These are phyloP conservation scores for Pseudogymnoascus sp. DNA, from an alignment of 2,329 filamentous ascomycete species.

Conservation along the genomic window DNA sequence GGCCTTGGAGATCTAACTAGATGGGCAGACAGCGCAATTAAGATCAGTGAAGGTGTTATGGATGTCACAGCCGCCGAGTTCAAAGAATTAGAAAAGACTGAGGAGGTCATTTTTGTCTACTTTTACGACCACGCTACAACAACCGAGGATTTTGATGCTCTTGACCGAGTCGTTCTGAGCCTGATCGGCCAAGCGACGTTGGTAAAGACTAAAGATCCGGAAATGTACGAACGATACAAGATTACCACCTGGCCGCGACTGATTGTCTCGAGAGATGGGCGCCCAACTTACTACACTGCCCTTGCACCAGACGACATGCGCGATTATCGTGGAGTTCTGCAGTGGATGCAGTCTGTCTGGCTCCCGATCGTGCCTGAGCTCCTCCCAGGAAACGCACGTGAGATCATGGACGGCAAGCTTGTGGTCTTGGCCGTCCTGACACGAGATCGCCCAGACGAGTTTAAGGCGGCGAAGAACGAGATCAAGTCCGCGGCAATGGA, in stretches of 20 bases:
- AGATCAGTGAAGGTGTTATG: slow-evolving; percentile 64
- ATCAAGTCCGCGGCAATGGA: slow-evolving; percentile 93
- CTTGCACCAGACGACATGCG: slow-evolving; percentile 88
- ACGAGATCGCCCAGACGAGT: slow-evolving; percentile 70
- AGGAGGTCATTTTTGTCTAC: slow-evolving; percentile 94
- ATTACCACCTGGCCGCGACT: slow-evolving; percentile 95
- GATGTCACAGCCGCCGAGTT: slow-evolving; percentile 73
- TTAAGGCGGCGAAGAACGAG: slow-evolving; percentile 70
- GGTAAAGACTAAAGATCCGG: slow-evolving; percentile 78
- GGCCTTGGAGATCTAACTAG: slow-evolving; percentile 83
- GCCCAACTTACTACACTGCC: slow-evolving; percentile 82
- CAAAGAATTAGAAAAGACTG: slow-evolving; percentile 76
- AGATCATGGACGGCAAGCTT: slow-evolving; percentile 90
- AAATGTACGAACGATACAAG: slow-evolving; percentile 75
- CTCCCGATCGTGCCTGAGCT: slow-evolving; percentile 91
- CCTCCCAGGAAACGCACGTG: slow-evolving; percentile 79
- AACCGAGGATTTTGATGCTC: slow-evolving; percentile 78
- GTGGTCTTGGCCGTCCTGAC: slow-evolving; percentile 90
- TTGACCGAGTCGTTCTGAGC: slow-evolving; percentile 78
- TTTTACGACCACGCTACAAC: slow-evolving; percentile 96
- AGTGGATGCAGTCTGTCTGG: slow-evolving; percentile 97
- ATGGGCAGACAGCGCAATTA: slow-evolving; percentile 79
- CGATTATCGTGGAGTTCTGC: slow-evolving; percentile 68
- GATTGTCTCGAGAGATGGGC: slow-evolving; percentile 78
- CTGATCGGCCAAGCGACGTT: slow-evolving; percentile 87